Conservation (phyloP, 2,329 filamentous ascomycete species). For the Phialophora expanda region DNA sequence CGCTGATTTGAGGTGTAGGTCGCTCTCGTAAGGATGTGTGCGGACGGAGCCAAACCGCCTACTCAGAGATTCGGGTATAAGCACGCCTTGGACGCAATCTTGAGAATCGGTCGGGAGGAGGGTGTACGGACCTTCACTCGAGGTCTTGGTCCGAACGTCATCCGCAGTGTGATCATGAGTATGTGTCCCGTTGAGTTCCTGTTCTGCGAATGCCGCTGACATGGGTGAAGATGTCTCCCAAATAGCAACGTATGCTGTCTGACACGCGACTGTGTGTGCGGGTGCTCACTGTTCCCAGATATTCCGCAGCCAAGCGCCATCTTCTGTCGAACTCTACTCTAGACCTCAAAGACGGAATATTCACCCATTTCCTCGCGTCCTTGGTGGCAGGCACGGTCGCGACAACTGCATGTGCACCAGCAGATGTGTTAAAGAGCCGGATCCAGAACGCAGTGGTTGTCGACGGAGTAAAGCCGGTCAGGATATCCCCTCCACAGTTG, state of each 20-base stretch:
- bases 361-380: constrained; percentile 32
- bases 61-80: constrained; percentile 30
- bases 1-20: constrained; percentile 24
- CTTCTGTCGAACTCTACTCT: constrained; percentile 27
- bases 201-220: constrained; percentile 5
- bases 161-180: constrained; percentile 35
- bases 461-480: constrained; percentile 29
- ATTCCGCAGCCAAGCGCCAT: constrained; percentile 32
- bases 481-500: background rate
- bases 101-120: constrained; percentile 32
- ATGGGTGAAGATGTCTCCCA: constrained; percentile 27
- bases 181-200: constrained; percentile 4
- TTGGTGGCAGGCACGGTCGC: constrained; percentile 32
- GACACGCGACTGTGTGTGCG: background rate
- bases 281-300: constrained; percentile 19
- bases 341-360: constrained; percentile 29
- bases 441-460: constrained; percentile 31
- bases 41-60: constrained; percentile 30
- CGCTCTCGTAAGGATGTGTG: constrained; percentile 33
- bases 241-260: constrained; percentile 29
- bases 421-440: constrained; percentile 33
- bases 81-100: constrained; percentile 27
- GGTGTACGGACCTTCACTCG: constrained; percentile 30
- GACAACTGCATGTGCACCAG: constrained; percentile 33
- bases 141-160: constrained; percentile 30